Percentiles rank a stretch among this genome's conserved stretches.
Evolutionary conservation across 306 rosid genomes (phyloP).

Genomic region (Leucaena leucocephala): DNA sequence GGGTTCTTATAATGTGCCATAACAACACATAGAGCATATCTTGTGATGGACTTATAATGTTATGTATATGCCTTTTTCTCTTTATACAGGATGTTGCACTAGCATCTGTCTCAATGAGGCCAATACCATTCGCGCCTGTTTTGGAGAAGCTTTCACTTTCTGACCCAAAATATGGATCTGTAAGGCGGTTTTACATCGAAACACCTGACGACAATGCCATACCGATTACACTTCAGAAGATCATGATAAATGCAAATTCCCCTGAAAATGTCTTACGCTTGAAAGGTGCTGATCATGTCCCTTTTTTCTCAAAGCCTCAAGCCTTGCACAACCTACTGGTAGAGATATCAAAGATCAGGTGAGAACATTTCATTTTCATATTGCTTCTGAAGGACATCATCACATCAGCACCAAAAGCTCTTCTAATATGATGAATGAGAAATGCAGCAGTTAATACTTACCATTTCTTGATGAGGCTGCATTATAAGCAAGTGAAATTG

Average conservation of each 20-base stretch:
- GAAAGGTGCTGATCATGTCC: conserved; percentile 94
- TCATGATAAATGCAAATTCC: conserved; percentile 73
- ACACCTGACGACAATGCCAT: conserved; percentile 92
- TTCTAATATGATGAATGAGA: conserved; percentile 34
- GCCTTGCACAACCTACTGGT: conserved; percentile 87
- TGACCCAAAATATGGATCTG: conserved; percentile 73
- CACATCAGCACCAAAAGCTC: neutral
- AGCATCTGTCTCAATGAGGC: conserved; percentile 95
- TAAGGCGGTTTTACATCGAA: conserved; percentile 81
- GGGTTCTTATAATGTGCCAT: neutral
- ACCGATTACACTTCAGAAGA: conserved; percentile 69
- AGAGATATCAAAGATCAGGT: conserved; percentile 72
- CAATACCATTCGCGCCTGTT: conserved; percentile 83
- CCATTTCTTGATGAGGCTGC: conserved; percentile 24
- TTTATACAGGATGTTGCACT: conserved; percentile 82
- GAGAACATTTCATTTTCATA: conserved; percentile 32
- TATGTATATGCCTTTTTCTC: conserved; percentile 1
- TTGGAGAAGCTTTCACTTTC: conserved; percentile 83
- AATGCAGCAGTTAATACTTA: neutral
- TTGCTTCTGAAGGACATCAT: conserved; percentile 30
- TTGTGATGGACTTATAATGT: neutral
- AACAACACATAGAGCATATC: neutral
- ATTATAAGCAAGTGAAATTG: conserved; percentile 8
- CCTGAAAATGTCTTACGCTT: conserved; percentile 74
- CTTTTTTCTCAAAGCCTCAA: conserved; percentile 97